Evolutionary conservation across 352 stramenopile species (phyloP), one percentile per base, ranked within the genome.

Genomic region (Pythium phragmitis): DNA sequence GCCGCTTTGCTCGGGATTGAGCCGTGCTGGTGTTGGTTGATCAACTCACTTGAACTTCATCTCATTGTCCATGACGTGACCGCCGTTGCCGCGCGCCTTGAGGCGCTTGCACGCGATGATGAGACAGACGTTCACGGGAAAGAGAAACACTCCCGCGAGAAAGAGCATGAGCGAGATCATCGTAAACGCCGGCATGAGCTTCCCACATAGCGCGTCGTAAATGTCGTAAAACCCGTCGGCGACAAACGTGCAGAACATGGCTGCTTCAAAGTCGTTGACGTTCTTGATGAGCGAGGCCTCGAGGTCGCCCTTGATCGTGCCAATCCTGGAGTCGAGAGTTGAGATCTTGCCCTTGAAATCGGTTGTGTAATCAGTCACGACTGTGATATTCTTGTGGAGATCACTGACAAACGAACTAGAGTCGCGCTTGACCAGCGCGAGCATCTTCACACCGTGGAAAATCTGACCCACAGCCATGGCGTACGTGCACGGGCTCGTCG

Each of bases 121-220:
- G 59, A 91, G 76, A 53, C 79, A 88, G 16, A 89, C 56, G 57
- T 82, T 87, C 54, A 89, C 77, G 1, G 79, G 76, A 57, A 91
- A 76, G 46, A 89, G 70, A 63, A 89, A 89, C 26, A 91, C 50
- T 9, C 76, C 82, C 19, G 73, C 74, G 48, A 91, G 69, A 58
- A 89, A 89, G 19, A 91, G 59, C 77, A 88, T 85, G 68, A 91
- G 74, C 39, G 82, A 79, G 65, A 91, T 86, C 82, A 91, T 89
- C 3, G 77, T 86, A 56, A 91, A 75, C 28, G 79, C 65, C 45
- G 82, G 79, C 70, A 88, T 82, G 46, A 91, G 66, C n/a, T 88
- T 65, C 16, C 69, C 70, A 23, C 82, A 91, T 0, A 91, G 66
- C 51, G 75, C 60, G 11, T 77, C 37, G 67, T 81, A 88, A 52